Conservation (phyloP, 441 rosid genomes). For the Breynia disticha region DNA sequence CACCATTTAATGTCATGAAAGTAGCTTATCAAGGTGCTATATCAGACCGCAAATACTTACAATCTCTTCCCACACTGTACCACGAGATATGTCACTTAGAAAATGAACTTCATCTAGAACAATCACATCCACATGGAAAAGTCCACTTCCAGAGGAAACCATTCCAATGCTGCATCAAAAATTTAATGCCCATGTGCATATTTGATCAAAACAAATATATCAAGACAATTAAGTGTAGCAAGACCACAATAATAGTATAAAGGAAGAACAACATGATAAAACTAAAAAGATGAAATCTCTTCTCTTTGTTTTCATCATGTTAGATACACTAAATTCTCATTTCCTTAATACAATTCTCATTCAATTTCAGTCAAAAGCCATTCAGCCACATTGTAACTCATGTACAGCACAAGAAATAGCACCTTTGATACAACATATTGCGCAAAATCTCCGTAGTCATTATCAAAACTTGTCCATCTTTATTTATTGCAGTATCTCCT, state of each 20-base stretch:
- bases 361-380: too few species aligned
- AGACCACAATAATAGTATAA: not conserved
- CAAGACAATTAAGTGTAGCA: not conserved
- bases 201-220: not conserved
- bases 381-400: not conserved
- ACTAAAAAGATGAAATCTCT: not conserved
- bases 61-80: conserved; percentile 99
- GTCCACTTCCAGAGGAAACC: conserved; percentile 79
- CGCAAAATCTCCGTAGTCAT: conserved; percentile 98
- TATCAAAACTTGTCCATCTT: conserved; percentile 74
- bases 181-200: conserved; percentile 6
- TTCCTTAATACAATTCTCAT: too few species aligned
- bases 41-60: conserved; percentile 36
- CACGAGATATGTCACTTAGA: conserved; percentile 90
- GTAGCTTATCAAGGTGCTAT: not conserved
- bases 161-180: conserved; percentile 70
- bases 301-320: not conserved
- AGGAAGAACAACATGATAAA: not conserved
- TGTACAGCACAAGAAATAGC: not conserved
- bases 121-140: conserved; percentile 80
- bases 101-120: conserved; percentile 98
- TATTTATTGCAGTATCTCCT: conserved; percentile 79
- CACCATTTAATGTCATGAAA: too few species aligned
- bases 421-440: conserved; percentile 95
- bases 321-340: too few species aligned